These are phyloP conservation scores for Phalaenopsis aphrodite DNA, from an alignment of 106 monocot species.

Conservation along the genomic window DNA sequence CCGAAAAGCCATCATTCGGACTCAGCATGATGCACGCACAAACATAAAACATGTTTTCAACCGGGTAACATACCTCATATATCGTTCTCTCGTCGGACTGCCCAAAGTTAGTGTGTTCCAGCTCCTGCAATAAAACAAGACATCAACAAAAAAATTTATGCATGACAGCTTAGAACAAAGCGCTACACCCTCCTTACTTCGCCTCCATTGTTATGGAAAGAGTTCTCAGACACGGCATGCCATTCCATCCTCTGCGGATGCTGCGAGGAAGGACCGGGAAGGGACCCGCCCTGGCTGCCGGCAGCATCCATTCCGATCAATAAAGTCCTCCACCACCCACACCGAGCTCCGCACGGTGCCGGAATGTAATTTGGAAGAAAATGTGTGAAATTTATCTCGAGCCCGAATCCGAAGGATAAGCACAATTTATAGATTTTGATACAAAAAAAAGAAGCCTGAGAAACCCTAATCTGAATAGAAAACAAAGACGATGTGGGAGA, in stretches of 20 bases:
- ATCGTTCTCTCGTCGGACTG: constrained; percentile 56
- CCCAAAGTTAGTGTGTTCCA: constrained; percentile 28
- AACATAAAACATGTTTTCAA: neutral
- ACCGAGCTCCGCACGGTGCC: neutral
- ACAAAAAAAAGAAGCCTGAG: neutral
- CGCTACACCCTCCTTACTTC: constrained; percentile 14
- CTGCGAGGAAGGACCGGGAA: constrained; percentile 20
- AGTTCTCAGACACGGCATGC: constrained; percentile 42
- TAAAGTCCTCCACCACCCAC: neutral
- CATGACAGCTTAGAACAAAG: neutral
- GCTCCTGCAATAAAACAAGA: constrained; percentile 11
- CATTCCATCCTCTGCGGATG: constrained; percentile 40
- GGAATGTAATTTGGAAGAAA: neutral
- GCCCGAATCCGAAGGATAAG: no score
- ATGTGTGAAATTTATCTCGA: no score
- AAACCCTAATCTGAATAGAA: neutral
- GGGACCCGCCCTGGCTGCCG: constrained; percentile 24
- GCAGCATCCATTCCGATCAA: constrained; percentile 24
- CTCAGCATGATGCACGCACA: no score
- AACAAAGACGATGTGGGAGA: neutral
- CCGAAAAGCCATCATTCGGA: neutral
- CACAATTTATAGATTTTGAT: neutral
- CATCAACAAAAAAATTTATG: neutral
- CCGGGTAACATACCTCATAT: constrained; percentile 27
- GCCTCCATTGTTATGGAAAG: constrained; percentile 21